Evolutionary conservation across 805 yeast genomes (phyloP), one percentile per base, ranked within the genome.

Genomic region (Candida ponderosae): DNA sequence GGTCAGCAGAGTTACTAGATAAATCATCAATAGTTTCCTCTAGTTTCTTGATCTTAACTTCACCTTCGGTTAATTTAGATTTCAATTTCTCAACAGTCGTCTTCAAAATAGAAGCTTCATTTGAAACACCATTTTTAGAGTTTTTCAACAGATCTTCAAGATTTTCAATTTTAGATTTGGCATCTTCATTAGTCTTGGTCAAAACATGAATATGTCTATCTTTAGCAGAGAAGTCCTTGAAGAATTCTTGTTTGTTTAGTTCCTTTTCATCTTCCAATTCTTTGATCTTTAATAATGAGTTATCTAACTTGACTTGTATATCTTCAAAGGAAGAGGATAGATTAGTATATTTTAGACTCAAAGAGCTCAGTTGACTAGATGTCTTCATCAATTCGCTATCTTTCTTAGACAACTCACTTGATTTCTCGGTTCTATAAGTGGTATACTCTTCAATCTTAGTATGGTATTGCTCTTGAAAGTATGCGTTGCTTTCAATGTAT

Each of bases 31-130:
- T 51, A 1, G 68, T 56, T 3, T 63, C 58, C 42, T 70, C 74
- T 13, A 74, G 55, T 28, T 67, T 63, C 13, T 56, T 43, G 31
- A 76, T 41, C 39, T 66, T 57, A 1, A 39, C 40, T 36, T 75
- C 74, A 26, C 82, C 53, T 16, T 56, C 62, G 3, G 53, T 56
- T 8, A 78, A 71, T 39, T 73, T 79, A 2, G 38, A 42, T 13
- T 66, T 61, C 36, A 86, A 62, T 38, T 87, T 95, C 5, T 53
- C 54, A 34, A 78, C 50, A 38, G 80, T 80, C 16, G 59, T 63
- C 31, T 72, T 74, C 37, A 90, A 61, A 2, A 80, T 68, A 14
- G 66, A 68, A 33, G 87, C 59, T 53, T 85, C 96, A 40, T 83
- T 38, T 8, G 45, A 49, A 37, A 51, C 42, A 20, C 40, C 48